These are phyloP conservation scores for Leersia perrieri DNA, from an alignment of 176 grass and related monocot species.

Conservation along the genomic window DNA sequence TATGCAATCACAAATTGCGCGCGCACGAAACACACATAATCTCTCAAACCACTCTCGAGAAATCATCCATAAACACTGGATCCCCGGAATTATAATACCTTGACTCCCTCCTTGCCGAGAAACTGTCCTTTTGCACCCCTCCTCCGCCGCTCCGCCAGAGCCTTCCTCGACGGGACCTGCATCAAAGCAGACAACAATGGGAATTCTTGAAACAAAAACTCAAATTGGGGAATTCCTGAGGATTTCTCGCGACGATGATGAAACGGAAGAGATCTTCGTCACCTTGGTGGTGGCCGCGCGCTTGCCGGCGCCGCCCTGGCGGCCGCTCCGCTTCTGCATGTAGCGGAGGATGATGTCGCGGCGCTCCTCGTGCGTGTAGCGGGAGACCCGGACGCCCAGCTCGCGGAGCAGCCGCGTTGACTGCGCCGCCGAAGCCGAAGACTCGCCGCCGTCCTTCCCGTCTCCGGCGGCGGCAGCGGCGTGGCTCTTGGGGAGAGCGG, in stretches of 20 bases:
- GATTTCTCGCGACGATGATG: too few species aligned
- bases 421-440: conserved; percentile 17
- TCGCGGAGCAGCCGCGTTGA: conserved; percentile 74
- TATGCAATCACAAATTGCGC: background rate
- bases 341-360: conserved; percentile 93
- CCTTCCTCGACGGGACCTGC: conserved; percentile 79
- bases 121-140: conserved; percentile 80
- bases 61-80: background rate
- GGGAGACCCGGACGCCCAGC: conserved; percentile 75
- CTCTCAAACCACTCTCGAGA: background rate
- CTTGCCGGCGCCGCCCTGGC: conserved; percentile 58
- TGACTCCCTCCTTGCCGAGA: conserved; percentile 70
- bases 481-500: conserved; percentile 40
- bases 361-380: conserved; percentile 91
- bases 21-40: background rate
- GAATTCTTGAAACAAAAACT: conserved; percentile 11
- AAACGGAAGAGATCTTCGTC: too few species aligned
- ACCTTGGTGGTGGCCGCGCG: conserved; percentile 66
- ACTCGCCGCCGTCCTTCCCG: background rate
- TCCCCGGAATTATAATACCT: conserved; percentile 51
- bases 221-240: too few species aligned
- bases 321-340: conserved; percentile 90
- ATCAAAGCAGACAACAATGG: conserved; percentile 19
- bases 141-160: conserved; percentile 76
- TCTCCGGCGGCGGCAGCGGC: background rate